These are phyloP conservation scores for Botrytis galanthina DNA, from an alignment of 2,329 filamentous ascomycete genomes.

Conservation along the genomic window DNA sequence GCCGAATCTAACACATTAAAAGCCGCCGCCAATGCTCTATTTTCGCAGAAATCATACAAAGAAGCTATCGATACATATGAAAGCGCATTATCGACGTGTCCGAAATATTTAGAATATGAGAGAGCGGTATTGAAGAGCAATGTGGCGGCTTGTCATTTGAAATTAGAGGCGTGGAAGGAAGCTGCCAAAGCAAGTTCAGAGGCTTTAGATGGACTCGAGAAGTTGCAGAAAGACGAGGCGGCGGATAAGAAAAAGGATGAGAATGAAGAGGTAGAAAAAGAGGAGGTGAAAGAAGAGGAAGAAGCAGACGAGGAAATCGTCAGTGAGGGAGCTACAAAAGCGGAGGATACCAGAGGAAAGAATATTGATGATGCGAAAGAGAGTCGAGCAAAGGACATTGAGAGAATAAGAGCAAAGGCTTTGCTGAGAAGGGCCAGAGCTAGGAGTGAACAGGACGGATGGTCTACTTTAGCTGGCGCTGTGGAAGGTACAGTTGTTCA, in stretches of 20 bases:
- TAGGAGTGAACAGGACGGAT: conserved; percentile 67
- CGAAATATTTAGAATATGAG: conserved; percentile 83
- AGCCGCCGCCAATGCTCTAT: conserved; percentile 74
- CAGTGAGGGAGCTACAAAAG: conserved; percentile 55
- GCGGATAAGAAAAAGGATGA: conserved; percentile 39
- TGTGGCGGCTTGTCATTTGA: conserved; percentile 83
- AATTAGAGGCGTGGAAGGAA: conserved; percentile 80
- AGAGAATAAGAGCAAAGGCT: conserved; percentile 77
- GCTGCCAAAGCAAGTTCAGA: conserved; percentile 71
- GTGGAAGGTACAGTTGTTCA: conserved; percentile 46
- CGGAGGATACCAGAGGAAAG: conserved; percentile 40
- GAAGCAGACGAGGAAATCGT: conserved; percentile 59
- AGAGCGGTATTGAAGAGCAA: conserved; percentile 85
- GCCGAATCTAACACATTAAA: conserved; percentile 72
- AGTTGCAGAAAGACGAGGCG: conserved; percentile 45
- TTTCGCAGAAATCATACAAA: conserved; percentile 67
- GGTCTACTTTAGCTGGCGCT: conserved; percentile 76
- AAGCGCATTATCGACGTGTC: conserved; percentile 73
- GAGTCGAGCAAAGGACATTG: conserved; percentile 74
- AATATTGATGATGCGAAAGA: conserved; percentile 58
- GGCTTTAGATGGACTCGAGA: conserved; percentile 70
- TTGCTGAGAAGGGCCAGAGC: conserved; percentile 53
- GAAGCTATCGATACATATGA: conserved; percentile 82
- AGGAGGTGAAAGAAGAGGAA: conserved; percentile 39
- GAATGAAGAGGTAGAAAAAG: conserved; percentile 53